phyloP scores from a whole-genome alignment of 106 monocot species.

The Dendrobium huoshanense region DNA sequence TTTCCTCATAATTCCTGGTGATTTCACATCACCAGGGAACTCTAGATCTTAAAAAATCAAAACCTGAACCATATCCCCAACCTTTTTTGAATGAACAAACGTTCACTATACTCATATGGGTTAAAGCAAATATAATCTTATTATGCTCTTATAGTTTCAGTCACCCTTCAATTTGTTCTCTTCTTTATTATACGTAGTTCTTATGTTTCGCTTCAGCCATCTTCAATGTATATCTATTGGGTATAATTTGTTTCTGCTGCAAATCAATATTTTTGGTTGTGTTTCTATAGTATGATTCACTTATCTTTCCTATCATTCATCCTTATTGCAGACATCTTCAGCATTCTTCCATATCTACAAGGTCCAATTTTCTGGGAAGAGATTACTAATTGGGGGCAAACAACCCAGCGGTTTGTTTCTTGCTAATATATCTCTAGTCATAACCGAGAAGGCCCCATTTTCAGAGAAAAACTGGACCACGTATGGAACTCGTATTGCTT shows the following conservation, averaged over 20 bases:
- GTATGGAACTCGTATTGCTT: constrained; percentile 28
- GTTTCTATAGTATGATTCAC: background rate
- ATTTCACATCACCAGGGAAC: background rate
- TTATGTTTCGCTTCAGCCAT: background rate
- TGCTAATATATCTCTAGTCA: constrained; percentile 58
- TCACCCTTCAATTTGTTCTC: background rate
- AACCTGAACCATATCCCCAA: background rate
- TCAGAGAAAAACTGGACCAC: constrained; percentile 42
- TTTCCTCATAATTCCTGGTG: no score
- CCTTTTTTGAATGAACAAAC: background rate
- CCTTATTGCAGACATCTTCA: constrained; percentile 62
- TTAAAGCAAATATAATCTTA: no score
- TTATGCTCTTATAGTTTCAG: background rate
- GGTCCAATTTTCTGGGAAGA: constrained; percentile 66
- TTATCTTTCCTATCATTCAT: background rate
- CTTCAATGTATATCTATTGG: background rate
- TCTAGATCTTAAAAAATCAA: background rate
- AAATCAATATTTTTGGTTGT: background rate
- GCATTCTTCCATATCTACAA: constrained; percentile 78
- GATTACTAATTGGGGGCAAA: constrained; percentile 68
- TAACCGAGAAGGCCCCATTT: constrained; percentile 70
- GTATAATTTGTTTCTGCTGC: background rate
- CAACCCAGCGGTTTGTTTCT: constrained; percentile 62
- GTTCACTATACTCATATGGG: background rate
- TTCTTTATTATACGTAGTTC: background rate